Evolutionary conservation across 139 green algal species (phyloP).

Genomic region (Auxenochlorella pyrenoidosa): DNA sequence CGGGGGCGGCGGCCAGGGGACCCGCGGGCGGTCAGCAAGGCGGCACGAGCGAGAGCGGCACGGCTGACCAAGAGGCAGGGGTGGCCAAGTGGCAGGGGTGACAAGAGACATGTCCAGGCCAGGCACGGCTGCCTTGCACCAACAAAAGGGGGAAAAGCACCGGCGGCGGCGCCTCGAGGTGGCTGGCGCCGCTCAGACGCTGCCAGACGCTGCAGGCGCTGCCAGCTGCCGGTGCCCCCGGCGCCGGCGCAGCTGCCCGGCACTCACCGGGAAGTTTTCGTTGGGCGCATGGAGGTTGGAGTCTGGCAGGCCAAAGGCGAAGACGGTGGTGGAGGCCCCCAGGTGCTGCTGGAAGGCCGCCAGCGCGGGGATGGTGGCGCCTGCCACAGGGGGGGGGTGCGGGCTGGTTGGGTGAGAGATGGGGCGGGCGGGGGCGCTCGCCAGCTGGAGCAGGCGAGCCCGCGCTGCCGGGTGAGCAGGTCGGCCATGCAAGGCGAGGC

Average conservation of each 20-base stretch:
- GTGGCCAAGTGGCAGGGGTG: no score
- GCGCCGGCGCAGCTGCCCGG: background rate
- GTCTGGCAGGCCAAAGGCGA: conserved; percentile 69
- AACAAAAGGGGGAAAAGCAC: no score
- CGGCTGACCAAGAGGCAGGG: no score
- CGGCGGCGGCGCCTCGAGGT: no score
- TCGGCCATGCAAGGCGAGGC: no score
- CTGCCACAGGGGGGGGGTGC: background rate
- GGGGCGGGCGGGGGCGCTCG: background rate
- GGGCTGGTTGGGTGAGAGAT: background rate
- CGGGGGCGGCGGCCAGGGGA: background rate
- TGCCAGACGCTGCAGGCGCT: background rate
- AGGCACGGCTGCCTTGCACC: no score
- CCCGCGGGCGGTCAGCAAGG: background rate
- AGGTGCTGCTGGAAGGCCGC: conserved; percentile 61
- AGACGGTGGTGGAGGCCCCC: conserved; percentile 56
- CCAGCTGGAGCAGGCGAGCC: background rate
- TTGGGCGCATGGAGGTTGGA: conserved; percentile 42
- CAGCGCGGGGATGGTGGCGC: conserved; percentile 75
- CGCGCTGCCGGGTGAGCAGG: no score
- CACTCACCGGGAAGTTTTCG: conserved; percentile 7
- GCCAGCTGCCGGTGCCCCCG: background rate
- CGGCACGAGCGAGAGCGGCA: no score
- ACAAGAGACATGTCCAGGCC: no score
- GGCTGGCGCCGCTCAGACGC: background rate